Conservation (phyloP, 257 asterid species). For the Solanum tarapatanum region DNA sequence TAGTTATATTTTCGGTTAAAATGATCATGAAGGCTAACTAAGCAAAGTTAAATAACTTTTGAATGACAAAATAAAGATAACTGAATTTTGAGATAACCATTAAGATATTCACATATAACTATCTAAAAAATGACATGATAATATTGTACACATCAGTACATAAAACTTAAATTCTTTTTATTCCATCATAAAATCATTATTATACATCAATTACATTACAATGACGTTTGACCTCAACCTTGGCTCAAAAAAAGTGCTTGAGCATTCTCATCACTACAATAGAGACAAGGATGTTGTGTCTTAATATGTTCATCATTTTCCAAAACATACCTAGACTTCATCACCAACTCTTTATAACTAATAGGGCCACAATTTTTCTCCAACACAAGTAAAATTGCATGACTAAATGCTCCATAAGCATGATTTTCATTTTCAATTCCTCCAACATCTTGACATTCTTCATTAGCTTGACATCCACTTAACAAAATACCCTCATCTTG, state of each 20-base stretch:
- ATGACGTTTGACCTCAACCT: neutral
- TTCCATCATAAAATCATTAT: neutral
- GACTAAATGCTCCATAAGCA: slow-evolving; percentile 70
- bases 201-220: neutral
- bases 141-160: neutral
- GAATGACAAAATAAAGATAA: no score
- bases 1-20: no score
- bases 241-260: slow-evolving; percentile 34
- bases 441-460: slow-evolving; percentile 56
- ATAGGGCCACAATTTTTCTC: slow-evolving; percentile 37
- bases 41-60: no score
- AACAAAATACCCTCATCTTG: slow-evolving; percentile 67
- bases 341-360: slow-evolving; percentile 46
- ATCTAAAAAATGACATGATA: neutral
- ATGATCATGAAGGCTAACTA: no score
- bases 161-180: neutral
- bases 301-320: slow-evolving; percentile 27
- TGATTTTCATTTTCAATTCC: slow-evolving; percentile 14
- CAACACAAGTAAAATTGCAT: slow-evolving; percentile 46
- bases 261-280: slow-evolving; percentile 56
- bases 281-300: slow-evolving; percentile 72
- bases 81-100: neutral
- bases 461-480: slow-evolving; percentile 72
- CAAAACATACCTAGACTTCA: slow-evolving; percentile 43
- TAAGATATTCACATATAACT: neutral